phyloP scores from a whole-genome alignment of 2,329 filamentous ascomycete genomes.

The Colletotrichum destructivum region DNA sequence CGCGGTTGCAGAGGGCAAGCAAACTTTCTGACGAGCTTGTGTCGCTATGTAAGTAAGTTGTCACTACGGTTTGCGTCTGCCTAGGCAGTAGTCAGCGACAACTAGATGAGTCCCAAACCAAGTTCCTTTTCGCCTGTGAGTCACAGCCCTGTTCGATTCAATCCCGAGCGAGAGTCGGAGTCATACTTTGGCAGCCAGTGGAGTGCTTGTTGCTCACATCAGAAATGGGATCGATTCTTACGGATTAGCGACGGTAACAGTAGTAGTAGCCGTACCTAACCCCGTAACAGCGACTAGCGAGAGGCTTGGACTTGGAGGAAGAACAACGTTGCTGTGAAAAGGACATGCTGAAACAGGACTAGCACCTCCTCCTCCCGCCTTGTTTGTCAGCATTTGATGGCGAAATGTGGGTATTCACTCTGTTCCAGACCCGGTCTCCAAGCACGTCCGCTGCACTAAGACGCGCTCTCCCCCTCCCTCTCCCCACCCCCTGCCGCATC shows the following conservation, averaged over 20 bases:
- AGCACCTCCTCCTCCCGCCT: not conserved
- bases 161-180: constrained; percentile 1
- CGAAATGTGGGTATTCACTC: not conserved
- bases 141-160: constrained; percentile 19
- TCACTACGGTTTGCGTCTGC: constrained; percentile 12
- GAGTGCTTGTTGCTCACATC: constrained; percentile 11
- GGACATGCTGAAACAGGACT: constrained; percentile 5
- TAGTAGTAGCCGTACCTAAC: too few species aligned
- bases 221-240: constrained; percentile 13
- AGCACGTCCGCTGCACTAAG: not conserved
- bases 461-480: not conserved
- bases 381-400: constrained; percentile 21
- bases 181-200: constrained; percentile 15
- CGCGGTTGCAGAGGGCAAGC: constrained; percentile 20
- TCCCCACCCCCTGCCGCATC: not conserved
- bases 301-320: constrained; percentile 1
- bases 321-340: constrained; percentile 14
- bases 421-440: not conserved
- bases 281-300: not conserved
- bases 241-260: not conserved
- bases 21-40: constrained; percentile 32
- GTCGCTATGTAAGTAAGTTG: constrained; percentile 27
- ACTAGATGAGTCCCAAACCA: constrained; percentile 12
- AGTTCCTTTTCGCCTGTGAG: constrained; percentile 17
- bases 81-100: constrained; percentile 17